These are phyloP conservation scores for Cerioporus squamosus DNA, from an alignment of 1,284 basidiomycete genomes.

Conservation along the genomic window DNA sequence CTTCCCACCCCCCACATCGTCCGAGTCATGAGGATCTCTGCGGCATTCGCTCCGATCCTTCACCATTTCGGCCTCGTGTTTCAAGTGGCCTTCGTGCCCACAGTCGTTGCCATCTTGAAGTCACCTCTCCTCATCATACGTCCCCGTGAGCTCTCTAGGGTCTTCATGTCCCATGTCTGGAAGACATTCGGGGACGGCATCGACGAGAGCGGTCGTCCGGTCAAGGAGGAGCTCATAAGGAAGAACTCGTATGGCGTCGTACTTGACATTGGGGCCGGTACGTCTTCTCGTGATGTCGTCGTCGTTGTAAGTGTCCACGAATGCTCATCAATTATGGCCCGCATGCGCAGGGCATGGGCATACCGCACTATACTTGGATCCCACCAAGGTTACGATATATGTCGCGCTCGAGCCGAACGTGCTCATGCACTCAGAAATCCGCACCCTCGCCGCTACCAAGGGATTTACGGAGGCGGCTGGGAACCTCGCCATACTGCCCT, in stretches of 20 bases:
- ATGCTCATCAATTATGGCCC: no score
- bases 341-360: constrained; percentile 58
- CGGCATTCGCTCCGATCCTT: constrained; percentile 44
- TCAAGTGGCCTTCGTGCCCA: constrained; percentile 49
- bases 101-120: constrained; percentile 45
- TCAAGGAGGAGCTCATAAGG: constrained; percentile 56
- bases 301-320: no score
- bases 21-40: constrained; percentile 54
- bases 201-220: constrained; percentile 45
- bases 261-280: constrained; percentile 74
- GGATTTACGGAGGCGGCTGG: constrained; percentile 59
- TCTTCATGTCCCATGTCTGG: constrained; percentile 70
- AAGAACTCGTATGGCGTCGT: constrained; percentile 62
- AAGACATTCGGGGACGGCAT: constrained; percentile 49
- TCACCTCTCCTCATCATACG: constrained; percentile 50
- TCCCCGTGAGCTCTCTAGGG: constrained; percentile 50
- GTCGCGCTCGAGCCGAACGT: constrained; percentile 71
- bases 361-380: constrained; percentile 61
- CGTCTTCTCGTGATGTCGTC: constrained; percentile 8
- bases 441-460: constrained; percentile 46
- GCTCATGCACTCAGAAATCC: constrained; percentile 62
- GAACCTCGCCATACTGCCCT: constrained; percentile 48
- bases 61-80: constrained; percentile 46
- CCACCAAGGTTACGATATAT: constrained; percentile 58
- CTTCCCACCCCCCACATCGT: not conserved